phyloP scores from a whole-genome alignment of 2,329 filamentous ascomycete genomes.

The Cercospora beticola region DNA sequence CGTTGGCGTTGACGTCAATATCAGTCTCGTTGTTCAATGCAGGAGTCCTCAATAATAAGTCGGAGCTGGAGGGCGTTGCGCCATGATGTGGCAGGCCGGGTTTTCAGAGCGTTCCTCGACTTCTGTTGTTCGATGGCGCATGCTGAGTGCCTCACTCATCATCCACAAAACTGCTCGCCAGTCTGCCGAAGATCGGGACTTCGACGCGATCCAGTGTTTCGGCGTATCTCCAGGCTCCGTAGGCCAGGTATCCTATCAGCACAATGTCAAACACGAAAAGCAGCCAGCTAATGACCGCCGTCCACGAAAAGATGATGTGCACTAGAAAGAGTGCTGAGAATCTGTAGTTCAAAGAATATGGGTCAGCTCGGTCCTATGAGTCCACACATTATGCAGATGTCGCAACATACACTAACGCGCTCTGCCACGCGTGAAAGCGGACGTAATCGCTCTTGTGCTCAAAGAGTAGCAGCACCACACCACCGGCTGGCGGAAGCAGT shows the following conservation, averaged over 20 bases:
- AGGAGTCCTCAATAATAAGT: neutral
- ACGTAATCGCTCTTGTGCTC: constrained; percentile 98
- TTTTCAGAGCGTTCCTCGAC: neutral
- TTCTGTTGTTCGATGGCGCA: neutral
- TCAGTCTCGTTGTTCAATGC: neutral
- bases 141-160: constrained; percentile 60
- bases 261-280: constrained; percentile 73
- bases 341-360: neutral
- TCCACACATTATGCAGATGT: neutral
- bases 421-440: constrained; percentile 94
- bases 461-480: constrained; percentile 76
- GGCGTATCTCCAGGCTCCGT: constrained; percentile 81
- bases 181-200: constrained; percentile 77
- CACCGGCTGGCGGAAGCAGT: constrained; percentile 78
- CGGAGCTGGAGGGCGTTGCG: neutral
- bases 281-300: constrained; percentile 77
- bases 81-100: neutral
- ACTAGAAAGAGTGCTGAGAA: constrained; percentile 60
- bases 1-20: neutral
- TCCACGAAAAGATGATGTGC: constrained; percentile 86
- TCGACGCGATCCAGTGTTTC: constrained; percentile 70
- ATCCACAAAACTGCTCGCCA: constrained; percentile 88
- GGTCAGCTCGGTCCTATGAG: constrained; percentile 11
- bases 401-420: constrained; percentile 28
- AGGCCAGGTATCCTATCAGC: constrained; percentile 72